Evolutionary conservation across 1,284 basidiomycete species (phyloP), one percentile per base, ranked within the genome.

Genomic region (Ustilago lituana): DNA sequence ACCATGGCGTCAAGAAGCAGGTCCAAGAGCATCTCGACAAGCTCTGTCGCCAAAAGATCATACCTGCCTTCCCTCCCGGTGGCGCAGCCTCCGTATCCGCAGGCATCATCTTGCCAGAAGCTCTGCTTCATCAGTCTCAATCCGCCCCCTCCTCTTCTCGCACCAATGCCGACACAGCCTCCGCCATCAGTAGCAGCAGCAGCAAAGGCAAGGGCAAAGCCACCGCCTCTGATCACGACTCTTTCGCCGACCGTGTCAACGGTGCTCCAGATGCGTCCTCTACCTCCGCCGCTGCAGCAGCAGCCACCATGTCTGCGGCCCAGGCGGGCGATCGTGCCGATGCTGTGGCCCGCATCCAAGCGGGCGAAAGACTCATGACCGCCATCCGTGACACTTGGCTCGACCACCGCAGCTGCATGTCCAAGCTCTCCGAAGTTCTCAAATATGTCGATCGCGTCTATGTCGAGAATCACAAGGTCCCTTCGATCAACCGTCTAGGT

Each of bases 381-480:
- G 90, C 92, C 12, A 77, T 97, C 61, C 88, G 89, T 76, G 87
- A 87, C 40, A 90, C 95, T 2, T 98, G 96, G 95, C 91, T 95
- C 62, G 94, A 98, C 81, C 95, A 98, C 83, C 89, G 87, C 6
- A 88, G 89, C 12, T 93, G 90, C 82, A 93, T 98, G 91, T 86
- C 87, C 38, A 93, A 94, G 81, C 83, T 99, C 57, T 88, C 90
- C 33, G 93, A 94, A 80, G 88, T 99, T 31, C 85, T 98, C 72
- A 93, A 92, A 79, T 99, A 99, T 82, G 95, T 98, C 91, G 80
- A 80, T 35, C 77, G 78, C 26, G 78, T 78, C 39, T 81, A 80
- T 24, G 80, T 81, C n/a, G 58, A 70, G 20, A 57, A 70, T 6
- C 45, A 61, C 19, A 73, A 69, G 37, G 70, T 67, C 11, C 86